phyloP scores from a whole-genome alignment of 164 flowering plant species.

The Santalum album region DNA sequence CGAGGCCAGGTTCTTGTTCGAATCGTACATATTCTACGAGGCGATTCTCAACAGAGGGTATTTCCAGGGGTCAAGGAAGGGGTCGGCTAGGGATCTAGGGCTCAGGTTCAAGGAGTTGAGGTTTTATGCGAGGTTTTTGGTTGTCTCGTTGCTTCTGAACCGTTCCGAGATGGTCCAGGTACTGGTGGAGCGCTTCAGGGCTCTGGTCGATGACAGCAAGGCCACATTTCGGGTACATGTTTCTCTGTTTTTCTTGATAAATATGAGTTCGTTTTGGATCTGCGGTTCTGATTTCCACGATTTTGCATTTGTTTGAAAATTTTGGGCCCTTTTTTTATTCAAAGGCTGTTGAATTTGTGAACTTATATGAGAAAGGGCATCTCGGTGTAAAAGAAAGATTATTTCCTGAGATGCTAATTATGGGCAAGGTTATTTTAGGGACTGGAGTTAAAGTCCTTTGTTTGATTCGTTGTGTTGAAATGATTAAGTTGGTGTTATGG shows the following conservation, averaged over 20 bases:
- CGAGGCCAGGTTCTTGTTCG: slow-evolving; percentile 69
- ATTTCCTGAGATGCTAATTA: too few relatives aligned
- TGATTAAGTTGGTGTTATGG: not conserved
- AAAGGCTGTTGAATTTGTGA: too few relatives aligned
- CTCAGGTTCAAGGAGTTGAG: slow-evolving; percentile 79
- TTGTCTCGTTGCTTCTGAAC: slow-evolving; percentile 65
- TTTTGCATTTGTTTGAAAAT: too few relatives aligned
- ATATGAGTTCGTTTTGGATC: not conserved
- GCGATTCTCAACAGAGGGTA: slow-evolving; percentile 72
- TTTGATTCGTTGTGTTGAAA: not conserved
- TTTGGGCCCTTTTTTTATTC: too few relatives aligned
- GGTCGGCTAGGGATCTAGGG: slow-evolving; percentile 36
- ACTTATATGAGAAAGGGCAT: too few relatives aligned
- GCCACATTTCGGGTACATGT: slow-evolving; percentile 49
- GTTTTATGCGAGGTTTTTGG: slow-evolving; percentile 83
- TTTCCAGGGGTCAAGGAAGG: slow-evolving; percentile 41
- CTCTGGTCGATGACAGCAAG: slow-evolving; percentile 58
- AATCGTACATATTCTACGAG: slow-evolving; percentile 80
- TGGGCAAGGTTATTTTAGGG: too few relatives aligned
- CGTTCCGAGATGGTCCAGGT: slow-evolving; percentile 49
- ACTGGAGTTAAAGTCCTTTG: too few relatives aligned
- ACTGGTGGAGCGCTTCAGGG: slow-evolving; percentile 50
- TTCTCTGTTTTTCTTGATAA: not conserved
- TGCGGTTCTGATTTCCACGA: too few relatives aligned
- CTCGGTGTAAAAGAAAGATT: too few relatives aligned